A percentile compares a stretch with the other conserved stretches of the same genome.
Evolutionary conservation across 1,139 yeast genomes (phyloP).

Genomic region (Saccharomycopsis hybrid): DNA sequence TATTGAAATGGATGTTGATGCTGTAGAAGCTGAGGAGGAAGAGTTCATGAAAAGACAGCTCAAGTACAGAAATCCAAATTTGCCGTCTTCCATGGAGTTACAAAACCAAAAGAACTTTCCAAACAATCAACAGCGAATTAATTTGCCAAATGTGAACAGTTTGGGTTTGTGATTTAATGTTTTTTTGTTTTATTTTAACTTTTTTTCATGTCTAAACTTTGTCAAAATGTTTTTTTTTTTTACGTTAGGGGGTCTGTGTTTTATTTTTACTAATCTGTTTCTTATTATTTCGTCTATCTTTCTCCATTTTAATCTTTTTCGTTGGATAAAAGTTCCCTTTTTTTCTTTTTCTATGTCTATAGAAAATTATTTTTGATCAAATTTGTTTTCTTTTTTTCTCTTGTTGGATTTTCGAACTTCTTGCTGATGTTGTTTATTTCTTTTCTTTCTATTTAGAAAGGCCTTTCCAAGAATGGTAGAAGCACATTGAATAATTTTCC

Average conservation of each 20-base stretch:
- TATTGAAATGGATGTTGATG: slow-evolving; percentile 11
- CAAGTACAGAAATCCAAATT: slow-evolving; percentile 19
- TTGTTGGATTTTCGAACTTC: too few relatives aligned
- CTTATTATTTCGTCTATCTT: background rate
- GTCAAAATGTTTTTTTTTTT: slow-evolving; percentile 1
- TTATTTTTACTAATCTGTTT: background rate
- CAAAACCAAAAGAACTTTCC: slow-evolving; percentile 12
- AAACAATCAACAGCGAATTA: background rate
- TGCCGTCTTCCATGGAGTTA: slow-evolving; percentile 17
- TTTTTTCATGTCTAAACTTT: background rate
- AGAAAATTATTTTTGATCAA: too few relatives aligned
- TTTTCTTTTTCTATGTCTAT: too few relatives aligned
- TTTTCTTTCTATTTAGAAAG: too few relatives aligned
- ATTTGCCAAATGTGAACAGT: slow-evolving; percentile 7
- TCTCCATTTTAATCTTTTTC: background rate
- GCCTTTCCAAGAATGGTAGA: too few relatives aligned
- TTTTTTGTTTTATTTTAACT: background rate
- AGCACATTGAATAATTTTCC: too few relatives aligned
- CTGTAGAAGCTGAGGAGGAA: slow-evolving; percentile 15
- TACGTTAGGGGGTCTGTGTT: background rate
- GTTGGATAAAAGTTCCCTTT: too few relatives aligned
- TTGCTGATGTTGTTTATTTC: too few relatives aligned
- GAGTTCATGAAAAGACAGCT: slow-evolving; percentile 8
- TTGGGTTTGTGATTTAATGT: slow-evolving; percentile 2
- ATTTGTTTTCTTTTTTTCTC: too few relatives aligned